Evolutionary conservation across 306 rosid species (phyloP).

Genomic region (Ormosia emarginata): DNA sequence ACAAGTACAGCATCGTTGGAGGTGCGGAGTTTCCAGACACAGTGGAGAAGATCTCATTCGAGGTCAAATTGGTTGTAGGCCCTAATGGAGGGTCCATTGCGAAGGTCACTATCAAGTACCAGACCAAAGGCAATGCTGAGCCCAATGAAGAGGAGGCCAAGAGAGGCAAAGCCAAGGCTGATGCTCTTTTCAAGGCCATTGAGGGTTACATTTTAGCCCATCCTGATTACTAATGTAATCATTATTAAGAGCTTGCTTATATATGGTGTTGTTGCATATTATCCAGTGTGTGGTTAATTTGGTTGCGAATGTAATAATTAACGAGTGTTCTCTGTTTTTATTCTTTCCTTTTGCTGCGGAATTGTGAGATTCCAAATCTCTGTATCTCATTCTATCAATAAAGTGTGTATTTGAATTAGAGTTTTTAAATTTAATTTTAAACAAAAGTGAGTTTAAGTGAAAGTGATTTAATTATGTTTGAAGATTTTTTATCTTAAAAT

Average conservation of each 20-base stretch:
- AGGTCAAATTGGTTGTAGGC: conserved; percentile 17
- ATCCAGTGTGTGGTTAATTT: not conserved
- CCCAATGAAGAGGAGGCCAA: conserved; percentile 13
- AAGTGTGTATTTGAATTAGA: too few relatives aligned
- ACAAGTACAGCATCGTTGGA: conserved; percentile 27
- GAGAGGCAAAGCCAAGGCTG: conserved; percentile 4
- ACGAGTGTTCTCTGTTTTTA: not conserved
- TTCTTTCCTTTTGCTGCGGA: not conserved
- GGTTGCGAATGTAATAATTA: not conserved
- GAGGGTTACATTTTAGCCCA: conserved; percentile 3
- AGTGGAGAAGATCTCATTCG: conserved; percentile 20
- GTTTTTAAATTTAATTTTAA: too few relatives aligned
- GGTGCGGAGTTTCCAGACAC: conserved; percentile 7
- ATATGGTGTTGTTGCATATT: not conserved
- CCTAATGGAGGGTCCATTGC: not conserved
- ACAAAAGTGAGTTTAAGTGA: too few relatives aligned
- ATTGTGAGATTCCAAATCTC: too few relatives aligned
- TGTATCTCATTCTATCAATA: too few relatives aligned
- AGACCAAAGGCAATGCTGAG: not conserved
- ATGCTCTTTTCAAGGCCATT: not conserved
- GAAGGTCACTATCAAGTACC: not conserved
- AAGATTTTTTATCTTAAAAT: too few relatives aligned
- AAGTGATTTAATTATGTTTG: too few relatives aligned
- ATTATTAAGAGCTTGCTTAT: not conserved
- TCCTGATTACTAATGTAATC: not conserved